Evolutionary conservation across 768 basidiomycete species (phyloP), one percentile per base, ranked within the genome.

Genomic region (Exidia glandulosa): DNA sequence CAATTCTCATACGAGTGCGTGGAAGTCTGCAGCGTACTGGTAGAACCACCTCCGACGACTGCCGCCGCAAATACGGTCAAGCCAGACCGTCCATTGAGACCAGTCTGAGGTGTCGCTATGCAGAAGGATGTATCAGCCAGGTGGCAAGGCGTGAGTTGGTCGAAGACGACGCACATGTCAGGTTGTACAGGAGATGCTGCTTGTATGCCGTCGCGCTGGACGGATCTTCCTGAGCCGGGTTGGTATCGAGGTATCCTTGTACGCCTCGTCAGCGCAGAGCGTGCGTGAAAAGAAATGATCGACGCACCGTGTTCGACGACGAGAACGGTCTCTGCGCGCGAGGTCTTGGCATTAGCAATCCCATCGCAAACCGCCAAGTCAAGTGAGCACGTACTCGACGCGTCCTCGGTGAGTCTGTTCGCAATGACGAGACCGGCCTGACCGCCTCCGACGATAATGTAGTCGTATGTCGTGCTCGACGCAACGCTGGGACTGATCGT

Each of bases 371-470:
- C 19, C 41, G 41, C 41, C 19, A 10, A 6, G 19, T 6, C 19
- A 45, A 45, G 36, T 45, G 41, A 45, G 41, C 12, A 19, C 41
- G 41, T 23, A 45, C 41, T 54, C 16, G 50, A 6, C 27, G 68
- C 64, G 52, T 75, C 67, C 59, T 71, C 72, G 57, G 69, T 70
- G 10, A 77, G 72, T n/a, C 76, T 68, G 32, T 66, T 65, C 3
- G 76, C 76, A 4, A 77, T 63, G 12, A 71, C 73, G 48, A 74
- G 75, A 25, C 76, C 76, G 12, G 74, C 73, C 0, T 75, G 75
- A 19, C 75, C 76, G 30, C 76, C 76, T n/a, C 64, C 64, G 27
- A 61, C 64, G 47, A 64, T 33, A 25, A 64, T 59, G 50, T 63
- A 63, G 59, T 63, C 57, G 58, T 62, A 62, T 4, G 50, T 27